phyloP scores from a whole-genome alignment of 2,329 filamentous ascomycete species.

The Phaeosphaeriaceae sp. region DNA sequence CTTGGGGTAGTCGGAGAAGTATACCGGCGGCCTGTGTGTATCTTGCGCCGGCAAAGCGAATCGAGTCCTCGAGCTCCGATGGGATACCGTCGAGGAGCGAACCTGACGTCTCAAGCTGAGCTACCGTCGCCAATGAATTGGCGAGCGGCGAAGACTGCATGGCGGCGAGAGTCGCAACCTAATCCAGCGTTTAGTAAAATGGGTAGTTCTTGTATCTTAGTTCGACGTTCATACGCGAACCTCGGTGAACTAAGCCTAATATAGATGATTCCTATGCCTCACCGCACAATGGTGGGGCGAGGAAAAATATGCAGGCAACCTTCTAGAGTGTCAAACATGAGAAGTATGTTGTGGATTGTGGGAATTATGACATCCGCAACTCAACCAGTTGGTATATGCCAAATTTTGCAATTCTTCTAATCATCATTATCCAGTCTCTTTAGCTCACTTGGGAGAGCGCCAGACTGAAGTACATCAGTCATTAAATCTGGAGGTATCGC shows the following conservation, averaged over 20 bases:
- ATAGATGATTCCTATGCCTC: background rate
- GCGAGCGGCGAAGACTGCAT: slow-evolving; percentile 55
- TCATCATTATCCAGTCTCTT: slow-evolving; percentile 28
- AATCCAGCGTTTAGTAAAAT: background rate
- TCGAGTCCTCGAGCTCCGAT: slow-evolving; percentile 70
- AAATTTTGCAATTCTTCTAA: background rate
- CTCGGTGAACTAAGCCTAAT: slow-evolving; percentile 11
- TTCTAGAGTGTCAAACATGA: too few species aligned
- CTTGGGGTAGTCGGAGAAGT: slow-evolving; percentile 82
- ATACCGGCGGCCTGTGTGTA: slow-evolving; percentile 81
- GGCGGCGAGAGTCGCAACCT: background rate
- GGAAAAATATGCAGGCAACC: background rate
- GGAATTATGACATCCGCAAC: background rate
- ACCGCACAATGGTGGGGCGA: slow-evolving; percentile 2
- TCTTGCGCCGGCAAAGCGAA: slow-evolving; percentile 74
- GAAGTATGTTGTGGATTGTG: background rate
- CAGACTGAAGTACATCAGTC: slow-evolving; percentile 39
- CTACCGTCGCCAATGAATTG: slow-evolving; percentile 75
- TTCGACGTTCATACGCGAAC: background rate
- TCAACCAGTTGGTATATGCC: too few species aligned
- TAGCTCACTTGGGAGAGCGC: slow-evolving; percentile 43
- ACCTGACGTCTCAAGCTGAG: slow-evolving; percentile 67
- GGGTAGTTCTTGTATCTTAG: too few species aligned
- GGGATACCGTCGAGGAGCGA: slow-evolving; percentile 66
- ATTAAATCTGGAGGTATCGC: slow-evolving; percentile 39